Percentiles rank a stretch among this genome's conserved stretches.
phyloP scores from a whole-genome alignment of 441 rosid species.

The Viola pubescens region DNA sequence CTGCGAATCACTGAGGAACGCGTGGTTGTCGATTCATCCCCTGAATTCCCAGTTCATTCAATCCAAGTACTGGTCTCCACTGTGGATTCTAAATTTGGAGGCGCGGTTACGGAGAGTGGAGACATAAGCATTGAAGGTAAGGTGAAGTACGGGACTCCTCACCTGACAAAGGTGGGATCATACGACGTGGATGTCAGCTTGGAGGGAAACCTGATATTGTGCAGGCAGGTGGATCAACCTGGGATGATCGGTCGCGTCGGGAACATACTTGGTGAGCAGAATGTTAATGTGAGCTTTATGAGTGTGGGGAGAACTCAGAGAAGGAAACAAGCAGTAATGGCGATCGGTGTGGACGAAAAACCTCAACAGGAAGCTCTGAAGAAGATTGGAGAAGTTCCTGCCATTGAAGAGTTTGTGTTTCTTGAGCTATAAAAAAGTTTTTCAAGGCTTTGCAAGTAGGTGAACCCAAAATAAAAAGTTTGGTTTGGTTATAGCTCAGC shows the following conservation, averaged over 20 bases:
- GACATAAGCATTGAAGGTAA: conserved; percentile 57
- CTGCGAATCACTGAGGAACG: conserved; percentile 76
- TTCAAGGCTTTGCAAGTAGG: background rate
- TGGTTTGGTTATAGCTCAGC: background rate
- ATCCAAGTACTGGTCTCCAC: conserved; percentile 58
- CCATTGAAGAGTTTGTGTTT: conserved; percentile 78
- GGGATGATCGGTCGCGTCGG: conserved; percentile 90
- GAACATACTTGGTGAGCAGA: conserved; percentile 60
- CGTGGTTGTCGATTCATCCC: conserved; percentile 44
- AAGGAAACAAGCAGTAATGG: conserved; percentile 80
- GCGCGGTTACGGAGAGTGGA: conserved; percentile 56
- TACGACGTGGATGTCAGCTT: conserved; percentile 77
- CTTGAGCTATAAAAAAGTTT: conserved; percentile 41
- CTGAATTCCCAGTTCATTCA: conserved; percentile 56
- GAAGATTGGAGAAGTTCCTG: conserved; percentile 58
- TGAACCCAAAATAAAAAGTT: background rate
- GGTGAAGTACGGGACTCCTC: conserved; percentile 72
- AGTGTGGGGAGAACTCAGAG: conserved; percentile 74
- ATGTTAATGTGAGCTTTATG: conserved; percentile 86
- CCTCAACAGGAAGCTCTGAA: conserved; percentile 51
- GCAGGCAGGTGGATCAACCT: conserved; percentile 88
- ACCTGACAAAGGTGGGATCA: conserved; percentile 63
- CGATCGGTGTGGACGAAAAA: conserved; percentile 88
- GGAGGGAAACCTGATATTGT: conserved; percentile 75
- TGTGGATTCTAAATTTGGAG: conserved; percentile 77